Base-by-base conservation (phyloP, 2,329 filamentous ascomycete species). In the Thielaviopsis punctulata region DNA sequence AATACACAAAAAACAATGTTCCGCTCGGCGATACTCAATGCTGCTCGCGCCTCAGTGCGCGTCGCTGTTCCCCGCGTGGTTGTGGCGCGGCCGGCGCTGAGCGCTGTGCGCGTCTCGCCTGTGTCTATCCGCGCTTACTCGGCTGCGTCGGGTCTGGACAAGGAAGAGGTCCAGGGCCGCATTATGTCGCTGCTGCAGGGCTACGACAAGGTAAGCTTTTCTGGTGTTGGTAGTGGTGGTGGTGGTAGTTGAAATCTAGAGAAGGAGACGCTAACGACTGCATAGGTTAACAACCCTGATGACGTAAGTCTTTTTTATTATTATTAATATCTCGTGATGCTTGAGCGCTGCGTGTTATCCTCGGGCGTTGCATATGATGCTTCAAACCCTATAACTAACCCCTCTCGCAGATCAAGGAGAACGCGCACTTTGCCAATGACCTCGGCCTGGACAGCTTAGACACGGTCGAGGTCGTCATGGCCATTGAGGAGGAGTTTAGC, bases 381-480 rank as follows among this genome's bases (percentile, higher is more conserved):
- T 27, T 13, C 15, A 21, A 36, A n/a, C n/a, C n/a, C 25, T 19
- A 15, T 18, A n/a, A 41, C 48, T 41, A n/a, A 49, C 21, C 10
- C 6, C 21, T 23, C 3, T 7, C 9, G 45, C 57, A 96, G 90
- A 86, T 98, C 66, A 86, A 81, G 63, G 71, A 79, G 58, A 75
- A 73, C 51, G 83, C 90, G 55, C 89, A 96, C 78, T 98, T 98
- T 72, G 78, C 87, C 66, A 96, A 95, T 69, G 90, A 98, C 71
- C 84, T 98, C 58, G 92, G 89, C 59, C 76, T 98, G 63, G 92
- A 98, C 75, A 93, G 85, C 72, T 79, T 98, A 69, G 92, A 98
- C 69, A 95, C 92, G 58, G 92, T 98, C 58, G 92, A 98, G 77
- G 92, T 98, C 60, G 92, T 98, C 62, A 98, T 98, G 92, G 92